phyloP scores from a whole-genome alignment of 345 rosid genomes.

The Balakata baccata region DNA sequence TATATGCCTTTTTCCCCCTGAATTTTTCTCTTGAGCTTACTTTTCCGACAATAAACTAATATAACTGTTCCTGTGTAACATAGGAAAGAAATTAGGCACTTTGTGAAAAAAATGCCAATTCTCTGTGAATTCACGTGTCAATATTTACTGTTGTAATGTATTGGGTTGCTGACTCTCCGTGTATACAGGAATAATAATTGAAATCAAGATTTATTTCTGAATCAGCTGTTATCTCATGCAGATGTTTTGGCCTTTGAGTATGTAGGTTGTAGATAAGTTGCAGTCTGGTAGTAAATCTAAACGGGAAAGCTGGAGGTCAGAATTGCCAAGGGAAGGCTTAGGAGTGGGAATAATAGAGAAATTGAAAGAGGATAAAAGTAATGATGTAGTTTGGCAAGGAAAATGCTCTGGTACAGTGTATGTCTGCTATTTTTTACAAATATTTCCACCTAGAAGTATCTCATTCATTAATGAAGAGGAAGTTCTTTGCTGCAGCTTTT shows the following conservation, averaged over 20 bases:
- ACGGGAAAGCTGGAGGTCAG: conserved; percentile 56
- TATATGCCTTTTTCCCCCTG: neutral
- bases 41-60: neutral
- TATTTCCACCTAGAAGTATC: neutral
- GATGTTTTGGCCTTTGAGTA: conserved; percentile 16
- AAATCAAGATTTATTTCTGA: neutral
- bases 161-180: neutral
- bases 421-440: conserved; percentile 39
- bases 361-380: conserved; percentile 70
- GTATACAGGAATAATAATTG: neutral
- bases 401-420: conserved; percentile 99
- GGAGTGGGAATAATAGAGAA: conserved; percentile 57
- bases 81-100: neutral
- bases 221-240: neutral
- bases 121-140: neutral
- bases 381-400: conserved; percentile 83
- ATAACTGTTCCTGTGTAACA: neutral
- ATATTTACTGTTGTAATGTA: neutral
- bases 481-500: neutral
- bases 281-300: conserved; percentile 77
- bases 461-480: neutral
- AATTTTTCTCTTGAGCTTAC: conserved; percentile 1
- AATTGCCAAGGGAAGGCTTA: conserved; percentile 62
- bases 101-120: neutral
- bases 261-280: conserved; percentile 83